Evolutionary conservation across 2,329 filamentous ascomycete species (phyloP).

Genomic region (Diaporthe longicolla): DNA sequence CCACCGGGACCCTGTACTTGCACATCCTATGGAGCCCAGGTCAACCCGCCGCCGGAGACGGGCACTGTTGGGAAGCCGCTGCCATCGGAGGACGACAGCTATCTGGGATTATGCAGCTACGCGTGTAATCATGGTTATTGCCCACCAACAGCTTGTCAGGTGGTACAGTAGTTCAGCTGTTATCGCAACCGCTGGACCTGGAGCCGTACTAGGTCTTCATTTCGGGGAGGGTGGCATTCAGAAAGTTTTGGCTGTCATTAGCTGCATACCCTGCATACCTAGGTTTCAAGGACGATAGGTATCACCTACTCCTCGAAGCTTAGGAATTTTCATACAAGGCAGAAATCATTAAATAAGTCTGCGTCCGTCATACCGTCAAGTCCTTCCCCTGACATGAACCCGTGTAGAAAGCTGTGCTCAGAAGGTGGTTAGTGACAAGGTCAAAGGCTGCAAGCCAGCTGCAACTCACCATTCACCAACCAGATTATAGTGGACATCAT

Average conservation of each 20-base stretch:
- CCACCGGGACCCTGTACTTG: constrained; percentile 44
- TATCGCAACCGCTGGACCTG: background rate
- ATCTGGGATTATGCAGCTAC: constrained; percentile 37
- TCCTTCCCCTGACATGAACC: constrained; percentile 12
- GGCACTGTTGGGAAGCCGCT: constrained; percentile 30
- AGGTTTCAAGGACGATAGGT: background rate
- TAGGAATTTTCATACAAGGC: background rate
- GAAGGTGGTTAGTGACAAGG: background rate
- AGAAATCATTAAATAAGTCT: background rate
- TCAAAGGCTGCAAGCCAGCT: background rate
- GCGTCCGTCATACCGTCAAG: constrained; percentile 1
- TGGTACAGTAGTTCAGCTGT: background rate
- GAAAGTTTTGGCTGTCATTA: background rate
- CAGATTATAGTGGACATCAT: background rate
- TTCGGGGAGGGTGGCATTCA: too few species aligned
- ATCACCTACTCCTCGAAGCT: background rate
- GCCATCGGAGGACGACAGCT: constrained; percentile 34
- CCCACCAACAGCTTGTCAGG: constrained; percentile 37
- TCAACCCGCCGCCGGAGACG: constrained; percentile 29
- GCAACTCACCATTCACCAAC: constrained; percentile 24
- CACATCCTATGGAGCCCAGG: constrained; percentile 36
- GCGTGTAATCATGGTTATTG: constrained; percentile 41
- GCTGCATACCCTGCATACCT: background rate
- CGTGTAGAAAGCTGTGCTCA: constrained; percentile 4
- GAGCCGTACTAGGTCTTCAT: too few species aligned